These are phyloP conservation scores for Neopestalotiopsis sp. DNA, from an alignment of 2,329 filamentous ascomycete genomes.

Conservation along the genomic window DNA sequence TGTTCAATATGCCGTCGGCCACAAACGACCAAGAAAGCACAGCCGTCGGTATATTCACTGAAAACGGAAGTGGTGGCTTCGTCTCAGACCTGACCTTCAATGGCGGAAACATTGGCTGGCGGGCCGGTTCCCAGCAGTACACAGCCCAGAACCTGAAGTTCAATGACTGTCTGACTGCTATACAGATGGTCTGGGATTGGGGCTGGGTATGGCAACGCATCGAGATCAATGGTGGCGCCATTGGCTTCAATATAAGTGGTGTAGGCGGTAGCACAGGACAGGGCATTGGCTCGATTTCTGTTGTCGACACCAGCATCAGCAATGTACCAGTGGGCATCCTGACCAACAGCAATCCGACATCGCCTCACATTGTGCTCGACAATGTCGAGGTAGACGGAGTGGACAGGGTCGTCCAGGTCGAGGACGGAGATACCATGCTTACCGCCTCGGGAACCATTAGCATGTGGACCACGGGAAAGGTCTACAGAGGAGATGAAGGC, in stretches of 20 bases:
- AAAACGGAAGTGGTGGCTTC: constrained; percentile 65
- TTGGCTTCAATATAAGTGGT: constrained; percentile 48
- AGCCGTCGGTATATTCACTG: constrained; percentile 65
- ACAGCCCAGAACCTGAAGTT: constrained; percentile 63
- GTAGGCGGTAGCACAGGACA: constrained; percentile 37
- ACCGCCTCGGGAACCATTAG: not conserved
- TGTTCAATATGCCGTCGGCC: constrained; percentile 56
- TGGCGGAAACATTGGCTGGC: constrained; percentile 62
- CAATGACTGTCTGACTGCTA: constrained; percentile 55
- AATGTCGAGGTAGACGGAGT: constrained; percentile 54
- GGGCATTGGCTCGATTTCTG: constrained; percentile 57
- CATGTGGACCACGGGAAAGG: not conserved
- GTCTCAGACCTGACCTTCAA: constrained; percentile 65
- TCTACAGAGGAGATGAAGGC: too few species aligned
- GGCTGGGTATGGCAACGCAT: constrained; percentile 51
- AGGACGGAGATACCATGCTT: constrained; percentile 9
- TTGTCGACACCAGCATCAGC: constrained; percentile 61
- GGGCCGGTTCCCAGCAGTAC: constrained; percentile 68
- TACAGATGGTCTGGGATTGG: constrained; percentile 66
- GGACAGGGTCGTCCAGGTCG: not conserved
- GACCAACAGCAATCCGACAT: constrained; percentile 41
- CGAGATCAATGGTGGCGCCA: not conserved
- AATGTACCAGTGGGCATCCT: constrained; percentile 56
- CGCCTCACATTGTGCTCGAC: constrained; percentile 50
- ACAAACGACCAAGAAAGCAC: constrained; percentile 48